These are phyloP conservation scores for Thelonectria rubi DNA, from an alignment of 2,329 filamentous ascomycete genomes.

Conservation along the genomic window DNA sequence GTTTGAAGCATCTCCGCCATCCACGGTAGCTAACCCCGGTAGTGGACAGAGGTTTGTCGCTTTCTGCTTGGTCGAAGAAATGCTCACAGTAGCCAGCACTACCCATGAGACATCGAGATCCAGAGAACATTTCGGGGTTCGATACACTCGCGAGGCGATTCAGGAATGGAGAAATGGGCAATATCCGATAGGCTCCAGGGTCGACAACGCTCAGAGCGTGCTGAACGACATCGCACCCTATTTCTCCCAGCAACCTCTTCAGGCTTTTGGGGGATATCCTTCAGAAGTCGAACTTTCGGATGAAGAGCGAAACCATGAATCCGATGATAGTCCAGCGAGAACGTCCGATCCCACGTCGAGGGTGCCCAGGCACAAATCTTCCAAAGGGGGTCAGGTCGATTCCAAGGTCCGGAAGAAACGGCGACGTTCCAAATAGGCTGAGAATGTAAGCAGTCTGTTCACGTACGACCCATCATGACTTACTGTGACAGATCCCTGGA, in stretches of 20 bases:
- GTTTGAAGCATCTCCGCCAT: not conserved
- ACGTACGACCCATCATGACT: not conserved
- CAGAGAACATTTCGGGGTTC: not conserved
- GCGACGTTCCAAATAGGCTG: not conserved
- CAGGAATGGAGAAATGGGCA: not conserved
- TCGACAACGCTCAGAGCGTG: not conserved
- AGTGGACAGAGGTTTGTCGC: conserved; percentile 9
- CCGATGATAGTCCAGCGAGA: no score
- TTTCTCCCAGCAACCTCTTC: not conserved
- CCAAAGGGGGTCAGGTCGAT: not conserved
- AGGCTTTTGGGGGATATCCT: not conserved
- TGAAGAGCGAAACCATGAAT: no score
- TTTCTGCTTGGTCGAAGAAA: not conserved
- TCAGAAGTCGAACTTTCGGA: not conserved
- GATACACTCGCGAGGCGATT: not conserved
- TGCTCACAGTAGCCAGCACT: conserved; percentile 13
- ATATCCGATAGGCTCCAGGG: not conserved
- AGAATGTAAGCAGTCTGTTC: not conserved
- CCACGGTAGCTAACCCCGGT: conserved; percentile 4
- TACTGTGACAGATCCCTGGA: not conserved
- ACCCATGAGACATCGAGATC: not conserved
- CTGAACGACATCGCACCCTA: not conserved
- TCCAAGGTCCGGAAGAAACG: not conserved
- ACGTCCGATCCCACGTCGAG: not conserved
- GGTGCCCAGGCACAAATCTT: not conserved